Percentiles rank a stretch among this genome's conserved stretches.
These are phyloP conservation scores for Monascus ruber DNA, from an alignment of 2,329 filamentous ascomycete species.

Conservation along the genomic window DNA sequence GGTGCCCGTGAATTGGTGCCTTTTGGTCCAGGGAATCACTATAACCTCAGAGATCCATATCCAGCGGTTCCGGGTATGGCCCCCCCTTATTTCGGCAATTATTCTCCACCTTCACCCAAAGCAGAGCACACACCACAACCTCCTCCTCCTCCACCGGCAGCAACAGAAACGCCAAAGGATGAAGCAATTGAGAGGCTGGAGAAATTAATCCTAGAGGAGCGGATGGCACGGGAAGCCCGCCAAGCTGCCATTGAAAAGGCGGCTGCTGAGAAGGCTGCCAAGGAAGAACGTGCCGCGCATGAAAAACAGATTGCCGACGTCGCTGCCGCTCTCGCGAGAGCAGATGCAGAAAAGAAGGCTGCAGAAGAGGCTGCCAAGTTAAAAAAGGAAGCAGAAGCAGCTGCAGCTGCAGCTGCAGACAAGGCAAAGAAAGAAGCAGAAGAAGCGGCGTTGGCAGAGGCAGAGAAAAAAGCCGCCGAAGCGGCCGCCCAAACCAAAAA, in stretches of 20 bases:
- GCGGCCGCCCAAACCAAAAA: conserved; percentile 24
- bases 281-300: conserved; percentile 27
- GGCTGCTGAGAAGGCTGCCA: conserved; percentile 24
- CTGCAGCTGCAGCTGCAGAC: conserved; percentile 26
- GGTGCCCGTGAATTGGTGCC: conserved; percentile 27
- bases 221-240: conserved; percentile 28
- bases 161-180: conserved; percentile 41
- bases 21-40: conserved; percentile 23
- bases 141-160: conserved; percentile 18
- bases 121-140: conserved; percentile 12
- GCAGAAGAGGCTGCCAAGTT: conserved; percentile 39
- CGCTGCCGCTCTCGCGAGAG: conserved; percentile 37
- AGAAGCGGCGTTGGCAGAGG: conserved; percentile 22
- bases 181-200: conserved; percentile 52
- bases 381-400: conserved; percentile 33
- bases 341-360: conserved; percentile 34
- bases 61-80: conserved; percentile 24
- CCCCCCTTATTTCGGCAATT: conserved; percentile 24
- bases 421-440: conserved; percentile 32
- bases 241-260: conserved; percentile 43
- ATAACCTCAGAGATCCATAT: conserved; percentile 24
- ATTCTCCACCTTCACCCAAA: conserved; percentile 21
- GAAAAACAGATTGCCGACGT: conserved; percentile 32
- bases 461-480: conserved; percentile 24
- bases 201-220: conserved; percentile 42